Conservation (phyloP, 257 asterid species). For the Ballota nigra region DNA sequence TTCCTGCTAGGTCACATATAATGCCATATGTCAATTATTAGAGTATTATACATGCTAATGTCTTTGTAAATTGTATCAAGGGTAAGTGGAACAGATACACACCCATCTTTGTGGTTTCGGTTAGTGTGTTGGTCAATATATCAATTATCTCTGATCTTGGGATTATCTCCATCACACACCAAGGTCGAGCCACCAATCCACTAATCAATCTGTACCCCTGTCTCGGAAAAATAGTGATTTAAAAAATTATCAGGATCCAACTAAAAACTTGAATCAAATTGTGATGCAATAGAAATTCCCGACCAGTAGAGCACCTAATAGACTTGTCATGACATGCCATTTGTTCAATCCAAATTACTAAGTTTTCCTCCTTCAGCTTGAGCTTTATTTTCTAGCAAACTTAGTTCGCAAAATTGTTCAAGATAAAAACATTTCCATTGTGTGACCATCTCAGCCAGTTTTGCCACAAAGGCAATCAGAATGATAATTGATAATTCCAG, state of each 20-base stretch:
- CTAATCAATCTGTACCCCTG: constrained; percentile 84
- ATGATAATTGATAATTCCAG: too few species aligned
- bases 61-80: neutral
- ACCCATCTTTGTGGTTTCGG: constrained; percentile 84
- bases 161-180: constrained; percentile 81
- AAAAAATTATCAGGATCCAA: neutral
- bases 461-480: too few species aligned
- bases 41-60: neutral
- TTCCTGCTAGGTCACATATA: constrained; percentile 48
- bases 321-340: neutral
- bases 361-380: too few species aligned
- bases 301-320: neutral
- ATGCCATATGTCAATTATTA: neutral
- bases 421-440: too few species aligned
- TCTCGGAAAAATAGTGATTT: neutral
- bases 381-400: too few species aligned
- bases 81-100: constrained; percentile 18
- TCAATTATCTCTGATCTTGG: constrained; percentile 69
- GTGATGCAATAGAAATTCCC: neutral
- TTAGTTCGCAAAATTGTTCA: too few species aligned
- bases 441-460: too few species aligned
- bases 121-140: constrained; percentile 49
- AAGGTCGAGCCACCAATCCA: constrained; percentile 79
- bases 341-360: too few species aligned
- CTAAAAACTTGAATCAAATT: neutral